Base-by-base conservation (phyloP, 495 filamentous ascomycete genomes). In the Aspergillus avenaceus region DNA sequence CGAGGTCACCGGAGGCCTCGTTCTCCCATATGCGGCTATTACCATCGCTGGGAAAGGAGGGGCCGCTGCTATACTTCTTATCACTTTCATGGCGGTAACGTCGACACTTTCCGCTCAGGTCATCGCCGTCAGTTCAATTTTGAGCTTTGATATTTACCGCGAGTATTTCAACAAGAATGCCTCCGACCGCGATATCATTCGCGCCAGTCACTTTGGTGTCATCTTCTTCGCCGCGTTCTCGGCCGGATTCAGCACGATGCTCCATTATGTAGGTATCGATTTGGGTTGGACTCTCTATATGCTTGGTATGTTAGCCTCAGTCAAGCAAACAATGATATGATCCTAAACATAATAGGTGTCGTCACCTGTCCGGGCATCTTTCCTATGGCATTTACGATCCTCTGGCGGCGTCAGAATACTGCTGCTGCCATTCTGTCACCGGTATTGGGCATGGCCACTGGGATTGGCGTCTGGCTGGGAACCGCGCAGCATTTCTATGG, bases 301-400 rank as follows among this genome's bases (percentile, higher is more conserved):
- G 67, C 61, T 73, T 5, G 65, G 71, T 63, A 56, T 55, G 58
- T 46, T 16, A 25, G n/a, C n/a, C n/a, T n/a, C n/a, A n/a, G n/a
- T n/a, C n/a, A n/a, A n/a, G n/a, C n/a, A n/a, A n/a, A n/a, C n/a
- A n/a, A n/a, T n/a, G n/a, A n/a, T n/a, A n/a, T n/a, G n/a, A n/a
- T n/a, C n/a, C n/a, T n/a, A n/a, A n/a, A n/a, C n/a, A n/a, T n/a
- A n/a, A n/a, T n/a, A 64, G 68, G 68, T 14, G 63, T 72, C 12
- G 61, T 78, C 0, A 69, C 70, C 9, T 74, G 68, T 31, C 66
- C 72, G 2, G 73, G 66, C 1, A 69, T 79, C 48, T 71, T 80
- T 47, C 76, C 77, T 6, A 71, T 75, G 58, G 65, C 70, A 0
- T 75, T 76, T 49, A 74, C 75, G 9, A 62, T 80, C 45, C 65